Conservation (phyloP, 495 filamentous ascomycete species). For the Lepidopterella palustris region DNA sequence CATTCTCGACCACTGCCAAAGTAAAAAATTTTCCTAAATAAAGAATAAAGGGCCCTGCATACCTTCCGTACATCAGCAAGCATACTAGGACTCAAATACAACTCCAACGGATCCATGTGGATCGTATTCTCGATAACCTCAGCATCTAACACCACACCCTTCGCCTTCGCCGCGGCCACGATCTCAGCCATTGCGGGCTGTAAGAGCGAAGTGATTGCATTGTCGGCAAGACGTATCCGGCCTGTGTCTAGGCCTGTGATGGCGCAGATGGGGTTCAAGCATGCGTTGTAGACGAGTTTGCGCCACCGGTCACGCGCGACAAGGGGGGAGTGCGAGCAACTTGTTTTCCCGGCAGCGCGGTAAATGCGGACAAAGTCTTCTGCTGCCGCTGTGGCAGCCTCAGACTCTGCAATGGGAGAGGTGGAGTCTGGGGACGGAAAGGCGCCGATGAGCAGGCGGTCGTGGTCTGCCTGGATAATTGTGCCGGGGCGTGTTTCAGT, state of each 20-base stretch:
- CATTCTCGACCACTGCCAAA: background rate
- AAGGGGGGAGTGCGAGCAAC: slow-evolving; percentile 18
- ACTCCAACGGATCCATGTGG: slow-evolving; percentile 36
- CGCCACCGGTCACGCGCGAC: slow-evolving; percentile 32
- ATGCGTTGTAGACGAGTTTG: slow-evolving; percentile 36
- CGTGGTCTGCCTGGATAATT: slow-evolving; percentile 31
- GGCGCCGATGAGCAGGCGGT: slow-evolving; percentile 30
- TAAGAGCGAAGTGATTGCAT: slow-evolving; percentile 28
- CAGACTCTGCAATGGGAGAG: background rate
- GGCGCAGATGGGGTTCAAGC: slow-evolving; percentile 32
- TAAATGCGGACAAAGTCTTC: slow-evolving; percentile 31
- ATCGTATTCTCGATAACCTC: slow-evolving; percentile 37
- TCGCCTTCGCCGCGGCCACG: slow-evolving; percentile 27
- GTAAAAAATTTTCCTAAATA: no score
- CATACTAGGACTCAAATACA: slow-evolving; percentile 45
- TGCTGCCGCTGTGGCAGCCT: slow-evolving; percentile 19
- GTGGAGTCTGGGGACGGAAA: slow-evolving; percentile 21
- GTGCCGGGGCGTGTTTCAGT: slow-evolving; percentile 42
- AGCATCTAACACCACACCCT: slow-evolving; percentile 34
- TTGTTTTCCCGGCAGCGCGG: slow-evolving; percentile 28
- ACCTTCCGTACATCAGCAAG: slow-evolving; percentile 41
- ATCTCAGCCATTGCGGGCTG: slow-evolving; percentile 42
- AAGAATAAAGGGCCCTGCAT: background rate
- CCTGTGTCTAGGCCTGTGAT: slow-evolving; percentile 46
- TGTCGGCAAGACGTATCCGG: slow-evolving; percentile 30